A percentile compares a stretch with the other conserved stretches of the same genome.
phyloP scores from a whole-genome alignment of 345 rosid species.

The Carallia brachiata region DNA sequence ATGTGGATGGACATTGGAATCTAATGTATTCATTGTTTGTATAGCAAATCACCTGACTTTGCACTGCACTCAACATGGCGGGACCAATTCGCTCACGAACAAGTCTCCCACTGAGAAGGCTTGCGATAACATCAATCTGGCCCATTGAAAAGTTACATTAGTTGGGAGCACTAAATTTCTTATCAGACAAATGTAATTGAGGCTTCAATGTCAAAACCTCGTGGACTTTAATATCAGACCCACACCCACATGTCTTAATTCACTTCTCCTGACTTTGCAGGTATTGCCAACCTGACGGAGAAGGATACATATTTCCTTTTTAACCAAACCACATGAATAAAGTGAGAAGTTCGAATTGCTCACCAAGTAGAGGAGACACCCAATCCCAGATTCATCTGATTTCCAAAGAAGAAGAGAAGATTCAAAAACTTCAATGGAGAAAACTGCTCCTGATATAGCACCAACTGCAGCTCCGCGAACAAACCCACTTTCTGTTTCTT shows the following conservation, averaged over 20 bases:
- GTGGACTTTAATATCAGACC: background rate
- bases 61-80: constrained; percentile 98
- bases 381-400: constrained; percentile 85
- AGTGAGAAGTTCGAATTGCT: constrained; percentile 21
- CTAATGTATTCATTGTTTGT: background rate
- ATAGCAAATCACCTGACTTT: constrained; percentile 73
- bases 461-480: constrained; percentile 97
- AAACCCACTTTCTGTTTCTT: constrained; percentile 98
- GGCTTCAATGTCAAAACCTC: background rate
- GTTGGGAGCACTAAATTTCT: constrained; percentile 3
- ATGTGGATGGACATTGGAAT: background rate
- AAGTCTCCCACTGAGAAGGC: constrained; percentile 97
- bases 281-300: too few relatives aligned
- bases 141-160: constrained; percentile 19
- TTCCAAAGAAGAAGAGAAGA: constrained; percentile 96
- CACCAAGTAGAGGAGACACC: constrained; percentile 93
- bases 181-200: background rate
- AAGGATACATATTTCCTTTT: background rate
- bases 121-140: constrained; percentile 95
- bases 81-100: constrained; percentile 98
- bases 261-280: too few relatives aligned
- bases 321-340: background rate
- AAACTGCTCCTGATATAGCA: constrained; percentile 99
- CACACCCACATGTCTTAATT: background rate
- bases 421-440: constrained; percentile 96